Conservation (phyloP, 1,139 yeast genomes). For the Taphrina pruni region DNA sequence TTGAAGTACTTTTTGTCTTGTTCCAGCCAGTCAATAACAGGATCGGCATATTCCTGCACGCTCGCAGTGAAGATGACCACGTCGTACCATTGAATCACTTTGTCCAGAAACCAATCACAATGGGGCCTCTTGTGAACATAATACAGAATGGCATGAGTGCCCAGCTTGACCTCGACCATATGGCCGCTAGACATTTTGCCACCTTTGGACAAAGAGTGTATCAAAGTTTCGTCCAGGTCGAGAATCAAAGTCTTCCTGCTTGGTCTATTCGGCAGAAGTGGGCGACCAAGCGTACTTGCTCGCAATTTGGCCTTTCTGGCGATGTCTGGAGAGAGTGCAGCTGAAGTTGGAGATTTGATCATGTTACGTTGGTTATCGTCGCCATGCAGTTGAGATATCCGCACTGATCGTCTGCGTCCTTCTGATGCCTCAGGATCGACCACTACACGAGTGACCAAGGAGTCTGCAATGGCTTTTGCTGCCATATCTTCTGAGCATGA, state of each 20-base stretch:
- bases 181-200: constrained; percentile 64
- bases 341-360: constrained; percentile 36
- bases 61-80: constrained; percentile 91
- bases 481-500: constrained; percentile 1
- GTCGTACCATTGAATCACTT: constrained; percentile 85
- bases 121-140: constrained; percentile 91
- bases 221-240: constrained; percentile 91
- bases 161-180: constrained; percentile 83
- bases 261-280: constrained; percentile 20
- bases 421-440: background rate
- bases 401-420: constrained; percentile 25
- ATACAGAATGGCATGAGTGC: constrained; percentile 72
- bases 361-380: background rate
- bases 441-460: constrained; percentile 18
- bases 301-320: constrained; percentile 25
- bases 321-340: constrained; percentile 27
- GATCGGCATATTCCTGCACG: constrained; percentile 94
- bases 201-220: constrained; percentile 83
- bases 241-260: constrained; percentile 70
- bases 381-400: constrained; percentile 20
- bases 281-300: constrained; percentile 6
- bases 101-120: constrained; percentile 80
- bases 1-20: constrained; percentile 60
- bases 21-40: constrained; percentile 89
- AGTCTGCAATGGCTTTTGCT: constrained; percentile 31